Percentiles rank a stretch among this genome's conserved stretches.
phyloP scores from a whole-genome alignment of 441 rosid species.

The Erysimum cheiri region DNA sequence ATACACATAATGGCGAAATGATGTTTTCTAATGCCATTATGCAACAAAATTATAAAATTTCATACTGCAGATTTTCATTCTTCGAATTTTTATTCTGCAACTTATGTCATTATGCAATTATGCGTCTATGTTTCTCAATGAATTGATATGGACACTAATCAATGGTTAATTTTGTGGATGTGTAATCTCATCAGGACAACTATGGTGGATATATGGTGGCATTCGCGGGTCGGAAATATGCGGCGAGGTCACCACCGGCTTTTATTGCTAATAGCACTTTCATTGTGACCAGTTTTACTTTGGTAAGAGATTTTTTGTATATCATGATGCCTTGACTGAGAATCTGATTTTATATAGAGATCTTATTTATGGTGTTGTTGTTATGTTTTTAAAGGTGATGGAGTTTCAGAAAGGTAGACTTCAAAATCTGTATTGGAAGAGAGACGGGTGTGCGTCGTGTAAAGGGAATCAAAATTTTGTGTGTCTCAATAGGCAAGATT shows the following conservation, averaged over 20 bases:
- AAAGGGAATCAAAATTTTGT: constrained; percentile 55
- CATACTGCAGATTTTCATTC: too few relatives aligned
- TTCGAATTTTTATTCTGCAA: too few relatives aligned
- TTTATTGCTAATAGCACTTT: constrained; percentile 77
- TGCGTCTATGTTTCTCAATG: too few relatives aligned
- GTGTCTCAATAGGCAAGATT: constrained; percentile 82
- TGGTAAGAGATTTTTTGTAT: constrained; percentile 50
- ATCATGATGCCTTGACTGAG: background rate
- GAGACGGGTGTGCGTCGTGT: constrained; percentile 82
- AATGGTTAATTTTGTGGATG: background rate
- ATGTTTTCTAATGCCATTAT: too few relatives aligned
- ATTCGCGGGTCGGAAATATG: constrained; percentile 85
- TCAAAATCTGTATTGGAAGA: constrained; percentile 79
- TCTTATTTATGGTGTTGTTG: background rate
- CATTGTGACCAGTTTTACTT: constrained; percentile 80
- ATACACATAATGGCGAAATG: too few relatives aligned
- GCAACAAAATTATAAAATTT: too few relatives aligned
- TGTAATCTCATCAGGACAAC: constrained; percentile 48
- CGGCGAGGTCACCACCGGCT: constrained; percentile 78
- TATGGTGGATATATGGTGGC: constrained; percentile 92
- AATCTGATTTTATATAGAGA: background rate
- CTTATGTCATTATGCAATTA: too few relatives aligned
- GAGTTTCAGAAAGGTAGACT: constrained; percentile 85
- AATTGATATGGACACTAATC: background rate
- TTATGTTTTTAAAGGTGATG: constrained; percentile 54